A percentile compares a stretch with the other conserved stretches of the same genome.
Conservation (phyloP, 306 rosid genomes). For the Cucurbita moschata region DNA sequence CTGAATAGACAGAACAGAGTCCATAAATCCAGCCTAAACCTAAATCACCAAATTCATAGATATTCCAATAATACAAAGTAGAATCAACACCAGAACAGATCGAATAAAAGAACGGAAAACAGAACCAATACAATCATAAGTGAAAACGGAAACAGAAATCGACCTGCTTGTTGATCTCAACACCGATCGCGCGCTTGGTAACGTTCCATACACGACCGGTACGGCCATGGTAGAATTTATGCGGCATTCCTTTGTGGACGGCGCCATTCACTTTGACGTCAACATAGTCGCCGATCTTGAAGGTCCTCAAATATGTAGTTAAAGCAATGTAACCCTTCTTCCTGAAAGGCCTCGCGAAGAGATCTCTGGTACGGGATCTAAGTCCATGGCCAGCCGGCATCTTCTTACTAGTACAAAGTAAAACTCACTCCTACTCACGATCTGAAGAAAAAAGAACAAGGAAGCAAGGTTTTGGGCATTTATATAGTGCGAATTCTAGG, state of each 20-base stretch:
- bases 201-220: constrained; percentile 94
- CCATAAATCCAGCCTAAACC: neutral
- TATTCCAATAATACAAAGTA: neutral
- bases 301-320: constrained; percentile 64
- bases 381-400: constrained; percentile 99
- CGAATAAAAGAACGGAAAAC: neutral
- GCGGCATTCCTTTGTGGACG: constrained; percentile 94
- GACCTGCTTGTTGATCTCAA: constrained; percentile 90
- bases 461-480: neutral
- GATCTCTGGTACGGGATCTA: constrained; percentile 65
- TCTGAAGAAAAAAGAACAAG: neutral
- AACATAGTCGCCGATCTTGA: constrained; percentile 61
- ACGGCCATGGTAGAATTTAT: constrained; percentile 95
- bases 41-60: neutral
- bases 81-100: neutral
- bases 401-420: neutral
- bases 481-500: neutral
- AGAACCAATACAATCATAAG: neutral
- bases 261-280: constrained; percentile 93
- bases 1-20: neutral
- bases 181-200: constrained; percentile 95
- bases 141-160: too few relatives aligned
- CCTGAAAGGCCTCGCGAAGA: constrained; percentile 83
- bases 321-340: constrained; percentile 93
- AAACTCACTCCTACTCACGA: constrained; percentile 9